Conservation (phyloP, 345 rosid genomes). For the Orychophragmus violaceus region DNA sequence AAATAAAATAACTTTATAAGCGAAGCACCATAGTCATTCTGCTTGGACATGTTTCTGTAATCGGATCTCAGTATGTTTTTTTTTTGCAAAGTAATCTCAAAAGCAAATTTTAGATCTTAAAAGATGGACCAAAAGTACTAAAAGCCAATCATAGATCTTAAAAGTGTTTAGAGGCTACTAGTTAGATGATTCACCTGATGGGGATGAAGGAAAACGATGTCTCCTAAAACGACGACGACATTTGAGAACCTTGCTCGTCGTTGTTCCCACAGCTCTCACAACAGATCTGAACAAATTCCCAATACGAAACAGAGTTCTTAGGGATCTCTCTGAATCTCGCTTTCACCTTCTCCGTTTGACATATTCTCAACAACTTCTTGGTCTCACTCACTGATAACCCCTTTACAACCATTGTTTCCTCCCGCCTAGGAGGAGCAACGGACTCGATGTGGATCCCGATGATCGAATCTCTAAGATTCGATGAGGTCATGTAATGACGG, state of each 20-base stretch:
- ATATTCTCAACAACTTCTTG: conserved; percentile 52
- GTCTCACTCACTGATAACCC: conserved; percentile 45
- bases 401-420: neutral
- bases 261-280: conserved; percentile 41
- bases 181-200: conserved; percentile 46
- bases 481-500: conserved; percentile 39
- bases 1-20: neutral
- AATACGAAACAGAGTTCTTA: conserved; percentile 40
- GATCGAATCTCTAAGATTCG: conserved; percentile 27
- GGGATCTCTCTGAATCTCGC: conserved; percentile 43
- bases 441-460: conserved; percentile 9
- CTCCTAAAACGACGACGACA: conserved; percentile 69
- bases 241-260: conserved; percentile 40
- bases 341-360: conserved; percentile 54
- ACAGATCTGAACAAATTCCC: conserved; percentile 48
- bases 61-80: neutral
- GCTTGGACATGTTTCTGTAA: neutral
- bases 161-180: neutral
- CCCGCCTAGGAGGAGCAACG: neutral
- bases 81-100: neutral
- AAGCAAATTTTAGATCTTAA: neutral
- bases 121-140: neutral
- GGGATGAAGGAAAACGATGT: conserved; percentile 59
- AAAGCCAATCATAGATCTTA: no score
- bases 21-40: neutral